A percentile compares a stretch with the other conserved stretches of the same genome.
These are phyloP conservation scores for Raddia guianensis DNA, from an alignment of 176 grass and related monocot genomes.

Conservation along the genomic window DNA sequence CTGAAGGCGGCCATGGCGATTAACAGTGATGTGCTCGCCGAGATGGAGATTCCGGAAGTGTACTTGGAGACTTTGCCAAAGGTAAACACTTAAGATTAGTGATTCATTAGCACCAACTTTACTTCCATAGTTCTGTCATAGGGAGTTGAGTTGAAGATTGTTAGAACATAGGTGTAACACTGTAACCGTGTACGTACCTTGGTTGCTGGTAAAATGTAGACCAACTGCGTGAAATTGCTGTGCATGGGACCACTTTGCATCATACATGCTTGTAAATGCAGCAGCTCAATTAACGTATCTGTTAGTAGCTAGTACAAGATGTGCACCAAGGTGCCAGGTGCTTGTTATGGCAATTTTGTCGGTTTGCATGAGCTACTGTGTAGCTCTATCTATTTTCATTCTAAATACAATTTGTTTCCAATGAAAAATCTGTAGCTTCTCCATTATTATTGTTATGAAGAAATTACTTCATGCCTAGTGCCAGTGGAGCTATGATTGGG, in stretches of 20 bases:
- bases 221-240: background rate
- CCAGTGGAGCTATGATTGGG: background rate
- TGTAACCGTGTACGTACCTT: background rate
- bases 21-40: conserved; percentile 82
- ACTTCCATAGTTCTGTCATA: background rate
- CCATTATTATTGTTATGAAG: conserved; percentile 14
- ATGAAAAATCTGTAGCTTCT: background rate
- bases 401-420: background rate
- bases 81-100: conserved; percentile 39
- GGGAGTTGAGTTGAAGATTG: background rate
- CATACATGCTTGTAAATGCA: conserved; percentile 21
- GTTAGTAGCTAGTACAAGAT: background rate
- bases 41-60: conserved; percentile 90
- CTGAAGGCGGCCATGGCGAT: conserved; percentile 97
- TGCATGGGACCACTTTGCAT: conserved; percentile 22
- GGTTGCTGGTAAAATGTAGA: conserved; percentile 9
- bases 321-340: background rate
- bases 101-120: background rate
- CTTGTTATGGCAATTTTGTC: conserved; percentile 25
- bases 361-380: conserved; percentile 8
- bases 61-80: conserved; percentile 93
- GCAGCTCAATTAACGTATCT: conserved; percentile 24
- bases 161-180: background rate
- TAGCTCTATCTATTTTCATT: background rate
- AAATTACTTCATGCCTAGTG: conserved; percentile 33